Percentiles rank a stretch among this genome's conserved stretches.
These are phyloP conservation scores for Stephanodiscus minutulus DNA, from an alignment of 108 stramenopile species.

Conservation along the genomic window DNA sequence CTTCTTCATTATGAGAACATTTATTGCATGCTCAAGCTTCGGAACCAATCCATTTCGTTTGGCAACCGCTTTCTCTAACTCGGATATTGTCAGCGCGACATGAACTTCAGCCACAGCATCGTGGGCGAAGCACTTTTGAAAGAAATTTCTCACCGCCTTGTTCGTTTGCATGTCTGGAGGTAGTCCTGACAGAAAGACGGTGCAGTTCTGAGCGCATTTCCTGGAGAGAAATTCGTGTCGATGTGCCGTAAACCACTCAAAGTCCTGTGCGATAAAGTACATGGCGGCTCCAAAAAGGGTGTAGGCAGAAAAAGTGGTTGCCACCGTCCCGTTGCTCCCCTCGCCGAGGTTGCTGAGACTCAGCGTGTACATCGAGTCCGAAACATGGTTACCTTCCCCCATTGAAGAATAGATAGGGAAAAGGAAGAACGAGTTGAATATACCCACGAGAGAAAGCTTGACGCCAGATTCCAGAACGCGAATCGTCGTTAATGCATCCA, in stretches of 20 bases:
- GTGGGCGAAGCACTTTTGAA: conserved; percentile 48
- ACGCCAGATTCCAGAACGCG: conserved; percentile 50
- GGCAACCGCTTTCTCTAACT: conserved; percentile 47
- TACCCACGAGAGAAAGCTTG: conserved; percentile 50
- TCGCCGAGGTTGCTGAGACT: conserved; percentile 50
- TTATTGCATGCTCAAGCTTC: conserved; percentile 66
- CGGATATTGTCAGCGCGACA: conserved; percentile 53
- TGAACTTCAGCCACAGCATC: conserved; percentile 51
- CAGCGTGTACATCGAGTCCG: conserved; percentile 40
- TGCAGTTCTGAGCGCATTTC: conserved; percentile 48
- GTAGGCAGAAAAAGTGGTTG: conserved; percentile 65
- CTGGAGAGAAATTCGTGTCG: conserved; percentile 49
- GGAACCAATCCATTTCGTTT: conserved; percentile 51
- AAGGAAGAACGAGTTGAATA: conserved; percentile 53
- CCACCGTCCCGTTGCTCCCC: conserved; percentile 44
- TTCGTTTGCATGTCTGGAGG: conserved; percentile 45
- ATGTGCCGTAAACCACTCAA: conserved; percentile 62
- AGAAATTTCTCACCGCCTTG: conserved; percentile 45
- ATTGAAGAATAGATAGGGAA: conserved; percentile 50
- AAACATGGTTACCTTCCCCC: conserved; percentile 8
- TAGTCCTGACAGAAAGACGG: conserved; percentile 49
- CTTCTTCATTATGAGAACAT: conserved; percentile 49
- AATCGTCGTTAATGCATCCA: conserved; percentile 62
- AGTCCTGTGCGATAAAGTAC: conserved; percentile 61
- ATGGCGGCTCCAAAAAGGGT: conserved; percentile 69